Base-by-base conservation (phyloP, 2,329 filamentous ascomycete species). In the Lachnellula occidentalis region DNA sequence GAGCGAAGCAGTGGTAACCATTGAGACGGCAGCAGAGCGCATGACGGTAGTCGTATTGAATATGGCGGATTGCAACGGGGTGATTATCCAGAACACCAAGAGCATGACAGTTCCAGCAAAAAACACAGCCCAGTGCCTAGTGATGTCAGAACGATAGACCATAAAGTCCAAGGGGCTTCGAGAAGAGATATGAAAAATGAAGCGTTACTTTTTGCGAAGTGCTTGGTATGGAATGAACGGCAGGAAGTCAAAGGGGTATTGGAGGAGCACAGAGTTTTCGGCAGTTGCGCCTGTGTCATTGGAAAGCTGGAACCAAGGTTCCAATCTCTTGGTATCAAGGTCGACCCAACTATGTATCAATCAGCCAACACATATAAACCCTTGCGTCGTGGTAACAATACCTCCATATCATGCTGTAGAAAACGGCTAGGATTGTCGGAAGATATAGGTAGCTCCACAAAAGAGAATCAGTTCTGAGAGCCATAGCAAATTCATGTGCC, bases 231-330 rank as follows among this genome's bases (percentile, higher is more conserved):
- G 76, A 0, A 78, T 69, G 0, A 73, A 69, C 0, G 73, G 71
- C 0, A 78, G 47, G 54, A 76, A 74, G 42, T 77, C 72, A 54
- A 76, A 76, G 0, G 81, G 81, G 37, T 86, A 86, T 0, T 76
- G 71, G 0, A 86, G 48, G 0, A 82, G 67, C 0, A 86, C 15
- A 0, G 79, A 81, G 0, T 78, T 61, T 5, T 70, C 66, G 0
- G 72, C 79, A 0, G 59, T 60, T 0, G 77, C 77, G 0, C 81
- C 81, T 0, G 64, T 59, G 0, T 60, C 14, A 9, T 73, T 76
- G 0, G 80, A 82, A 0, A 86, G 52, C 21, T 84, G 79, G 11
- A 82, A 76, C 71, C 77, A 86, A 0, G 82, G 82, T 34, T 86
- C 81, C 45, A 85, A 69, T 0, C 83, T 61, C 55, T 83, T 82